A percentile compares a stretch with the other conserved stretches of the same genome.
These are phyloP conservation scores for Gleditsia sinensis DNA, from an alignment of 306 rosid species.

Conservation along the genomic window DNA sequence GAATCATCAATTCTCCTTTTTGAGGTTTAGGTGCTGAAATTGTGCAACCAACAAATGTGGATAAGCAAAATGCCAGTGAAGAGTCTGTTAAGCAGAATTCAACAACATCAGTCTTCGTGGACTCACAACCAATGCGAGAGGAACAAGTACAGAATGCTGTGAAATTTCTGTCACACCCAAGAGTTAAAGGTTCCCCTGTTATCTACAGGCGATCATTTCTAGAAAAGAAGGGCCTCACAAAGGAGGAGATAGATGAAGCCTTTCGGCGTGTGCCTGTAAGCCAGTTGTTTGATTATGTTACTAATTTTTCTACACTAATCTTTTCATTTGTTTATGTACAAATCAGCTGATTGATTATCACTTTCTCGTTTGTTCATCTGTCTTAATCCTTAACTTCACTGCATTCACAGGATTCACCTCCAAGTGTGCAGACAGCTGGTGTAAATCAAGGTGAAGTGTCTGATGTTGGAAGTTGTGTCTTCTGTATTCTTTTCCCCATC, in stretches of 20 bases:
- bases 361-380: constrained; percentile 24
- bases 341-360: constrained; percentile 1
- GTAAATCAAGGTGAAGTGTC: constrained; percentile 64
- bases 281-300: constrained; percentile 9
- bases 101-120: constrained; percentile 73
- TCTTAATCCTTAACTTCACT: constrained; percentile 22
- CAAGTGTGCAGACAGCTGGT: constrained; percentile 61
- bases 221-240: constrained; percentile 92
- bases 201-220: constrained; percentile 85
- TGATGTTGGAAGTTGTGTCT: constrained; percentile 1
- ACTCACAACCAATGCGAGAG: constrained; percentile 83
- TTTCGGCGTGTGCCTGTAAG: constrained; percentile 90
- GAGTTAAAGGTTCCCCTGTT: constrained; percentile 89
- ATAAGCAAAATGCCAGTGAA: constrained; percentile 53
- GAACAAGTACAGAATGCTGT: constrained; percentile 96
- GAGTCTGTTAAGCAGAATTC: constrained; percentile 58
- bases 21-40: constrained; percentile 35
- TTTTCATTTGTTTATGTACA: not conserved
- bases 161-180: constrained; percentile 89
- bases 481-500: not conserved
- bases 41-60: constrained; percentile 47
- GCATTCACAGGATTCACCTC: constrained; percentile 67
- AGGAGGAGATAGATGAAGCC: constrained; percentile 98
- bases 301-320: not conserved
- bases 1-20: not conserved